phyloP scores from a whole-genome alignment of 2,329 filamentous ascomycete species.

The Leptographium lundbergii region DNA sequence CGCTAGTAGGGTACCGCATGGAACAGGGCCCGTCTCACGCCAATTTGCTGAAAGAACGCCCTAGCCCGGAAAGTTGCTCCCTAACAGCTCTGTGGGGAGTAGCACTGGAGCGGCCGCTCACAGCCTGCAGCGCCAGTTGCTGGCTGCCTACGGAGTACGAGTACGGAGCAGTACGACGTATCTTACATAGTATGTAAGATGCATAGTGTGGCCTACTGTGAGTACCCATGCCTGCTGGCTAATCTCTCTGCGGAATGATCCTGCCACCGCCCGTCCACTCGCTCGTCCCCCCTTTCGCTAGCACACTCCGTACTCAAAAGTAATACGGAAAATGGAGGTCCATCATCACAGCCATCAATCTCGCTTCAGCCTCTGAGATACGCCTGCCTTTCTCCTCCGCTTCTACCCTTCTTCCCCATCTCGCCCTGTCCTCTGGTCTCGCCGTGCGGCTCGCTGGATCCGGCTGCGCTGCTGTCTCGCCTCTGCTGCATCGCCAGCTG shows the following conservation, averaged over 20 bases:
- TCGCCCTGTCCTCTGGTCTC: background rate
- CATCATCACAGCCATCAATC: background rate
- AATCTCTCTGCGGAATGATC: background rate
- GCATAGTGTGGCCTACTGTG: too few species aligned
- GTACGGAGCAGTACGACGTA: background rate
- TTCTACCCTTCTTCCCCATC: background rate
- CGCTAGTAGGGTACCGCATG: background rate
- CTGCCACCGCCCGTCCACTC: background rate
- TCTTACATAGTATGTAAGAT: too few species aligned
- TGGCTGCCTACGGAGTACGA: too few species aligned
- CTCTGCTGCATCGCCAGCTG: background rate
- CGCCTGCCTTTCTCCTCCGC: background rate
- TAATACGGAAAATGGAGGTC: background rate
- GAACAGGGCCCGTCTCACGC: background rate
- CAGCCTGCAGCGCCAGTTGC: background rate
- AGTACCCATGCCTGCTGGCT: background rate
- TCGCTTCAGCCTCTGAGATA: background rate
- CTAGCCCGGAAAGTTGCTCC: background rate
- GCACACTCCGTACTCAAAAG: background rate
- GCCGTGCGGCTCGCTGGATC: background rate
- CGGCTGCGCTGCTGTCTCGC: background rate
- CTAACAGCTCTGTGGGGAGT: constrained; percentile 1
- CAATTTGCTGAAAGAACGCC: background rate
- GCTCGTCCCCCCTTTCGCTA: background rate
- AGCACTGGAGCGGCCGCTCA: background rate